Evolutionary conservation across 108 stramenopile species (phyloP).

Genomic region (Epipyxis sp.): DNA sequence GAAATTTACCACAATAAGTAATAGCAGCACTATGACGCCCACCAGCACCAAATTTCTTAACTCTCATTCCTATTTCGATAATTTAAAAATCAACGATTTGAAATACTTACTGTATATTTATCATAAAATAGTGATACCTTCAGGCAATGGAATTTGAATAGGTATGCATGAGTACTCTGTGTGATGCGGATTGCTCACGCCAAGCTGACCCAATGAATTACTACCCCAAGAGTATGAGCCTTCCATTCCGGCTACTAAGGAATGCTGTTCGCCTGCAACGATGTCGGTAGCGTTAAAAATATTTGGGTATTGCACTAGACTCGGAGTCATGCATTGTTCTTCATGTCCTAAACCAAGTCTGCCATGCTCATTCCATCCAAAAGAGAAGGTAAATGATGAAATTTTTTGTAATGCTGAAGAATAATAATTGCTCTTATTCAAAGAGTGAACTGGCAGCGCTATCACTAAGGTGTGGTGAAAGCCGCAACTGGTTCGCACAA

Average conservation of each 20-base stretch:
- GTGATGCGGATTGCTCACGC: constrained; percentile 29
- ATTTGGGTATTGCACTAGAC: background rate
- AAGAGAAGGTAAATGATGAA: constrained; percentile 13
- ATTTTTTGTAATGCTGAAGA: background rate
- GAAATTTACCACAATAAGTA: constrained; percentile 30
- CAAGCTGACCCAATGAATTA: constrained; percentile 51
- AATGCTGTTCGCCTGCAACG: constrained; percentile 53
- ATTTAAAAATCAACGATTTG: too few species aligned
- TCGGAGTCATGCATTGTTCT: background rate
- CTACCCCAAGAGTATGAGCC: constrained; percentile 52
- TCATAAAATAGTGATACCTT: constrained; percentile 10
- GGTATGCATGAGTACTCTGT: background rate
- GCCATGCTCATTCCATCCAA: constrained; percentile 37
- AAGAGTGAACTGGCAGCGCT: background rate
- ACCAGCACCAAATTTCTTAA: constrained; percentile 45
- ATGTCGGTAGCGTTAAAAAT: constrained; percentile 36
- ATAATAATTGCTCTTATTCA: background rate
- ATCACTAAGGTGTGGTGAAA: background rate
- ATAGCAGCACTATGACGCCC: constrained; percentile 40
- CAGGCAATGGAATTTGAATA: too few species aligned
- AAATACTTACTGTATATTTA: too few species aligned
- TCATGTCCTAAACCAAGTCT: constrained; percentile 34
- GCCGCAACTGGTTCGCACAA: background rate
- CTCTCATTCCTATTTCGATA: too few species aligned
- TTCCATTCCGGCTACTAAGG: constrained; percentile 45